Evolutionary conservation across 129 eudicot genomes (phyloP).

Genomic region (Helichrysum umbraculigerum): DNA sequence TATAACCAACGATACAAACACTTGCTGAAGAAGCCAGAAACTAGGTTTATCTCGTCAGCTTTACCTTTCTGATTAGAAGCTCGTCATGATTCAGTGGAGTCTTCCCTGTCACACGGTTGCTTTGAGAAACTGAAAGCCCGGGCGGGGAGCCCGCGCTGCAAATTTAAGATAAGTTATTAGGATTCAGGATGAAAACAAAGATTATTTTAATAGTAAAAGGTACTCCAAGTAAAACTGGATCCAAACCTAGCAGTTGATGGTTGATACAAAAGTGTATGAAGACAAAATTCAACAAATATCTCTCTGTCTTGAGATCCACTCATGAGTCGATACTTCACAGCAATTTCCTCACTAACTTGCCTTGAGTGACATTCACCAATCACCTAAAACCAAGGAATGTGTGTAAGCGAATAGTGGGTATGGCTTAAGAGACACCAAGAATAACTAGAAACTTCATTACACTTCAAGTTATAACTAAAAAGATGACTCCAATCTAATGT

Average conservation of each 20-base stretch:
- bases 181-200: conserved; percentile 11
- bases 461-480: neutral
- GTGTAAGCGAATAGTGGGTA: neutral
- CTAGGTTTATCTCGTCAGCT: conserved; percentile 17
- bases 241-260: conserved; percentile 67
- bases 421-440: conserved; percentile 5
- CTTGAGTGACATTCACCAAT: conserved; percentile 81
- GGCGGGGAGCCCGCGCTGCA: conserved; percentile 72
- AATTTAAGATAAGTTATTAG: conserved; percentile 18
- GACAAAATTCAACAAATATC: conserved; percentile 84
- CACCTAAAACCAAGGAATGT: conserved; percentile 52
- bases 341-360: conserved; percentile 59
- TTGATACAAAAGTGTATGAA: conserved; percentile 76
- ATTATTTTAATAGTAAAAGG: conserved; percentile 1
- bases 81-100: conserved; percentile 50
- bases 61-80: conserved; percentile 69
- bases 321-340: conserved; percentile 56
- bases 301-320: conserved; percentile 63
- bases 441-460: neutral
- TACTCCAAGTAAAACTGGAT: conserved; percentile 22
- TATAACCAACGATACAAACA: conserved; percentile 16
- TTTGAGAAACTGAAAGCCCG: conserved; percentile 82
- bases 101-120: conserved; percentile 82
- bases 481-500: conserved; percentile 13
- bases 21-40: neutral